Conservation (phyloP, 768 basidiomycete species). For the Termitomyces sp. region DNA sequence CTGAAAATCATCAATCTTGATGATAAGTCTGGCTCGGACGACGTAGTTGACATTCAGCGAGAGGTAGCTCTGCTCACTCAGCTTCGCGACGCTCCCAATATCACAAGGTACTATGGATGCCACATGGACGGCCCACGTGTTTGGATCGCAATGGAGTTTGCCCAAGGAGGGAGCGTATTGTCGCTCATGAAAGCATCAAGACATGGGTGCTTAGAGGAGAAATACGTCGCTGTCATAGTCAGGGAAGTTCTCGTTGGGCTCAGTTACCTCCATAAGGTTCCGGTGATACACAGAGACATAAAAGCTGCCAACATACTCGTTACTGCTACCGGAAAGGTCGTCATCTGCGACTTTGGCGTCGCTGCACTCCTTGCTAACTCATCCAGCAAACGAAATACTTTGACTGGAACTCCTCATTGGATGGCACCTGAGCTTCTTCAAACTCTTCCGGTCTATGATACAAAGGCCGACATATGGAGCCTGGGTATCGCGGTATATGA, state of each 20-base stretch:
- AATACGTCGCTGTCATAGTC: conserved; percentile 80
- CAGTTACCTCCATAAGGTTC: conserved; percentile 86
- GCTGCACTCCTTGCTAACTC: conserved; percentile 84
- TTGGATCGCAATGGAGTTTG: conserved; percentile 99
- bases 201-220: conserved; percentile 78
- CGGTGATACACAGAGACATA: conserved; percentile 95
- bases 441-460: conserved; percentile 84
- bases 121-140: conserved; percentile 92
- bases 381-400: conserved; percentile 89
- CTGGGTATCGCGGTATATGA: conserved; percentile 95
- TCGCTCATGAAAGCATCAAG: conserved; percentile 88
- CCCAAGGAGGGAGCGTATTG: conserved; percentile 90
- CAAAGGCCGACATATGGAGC: conserved; percentile 98
- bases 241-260: conserved; percentile 87
- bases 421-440: conserved; percentile 99
- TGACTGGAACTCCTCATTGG: conserved; percentile 98
- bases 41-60: conserved; percentile 93
- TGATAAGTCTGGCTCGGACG: conserved; percentile 76
- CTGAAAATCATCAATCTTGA: conserved; percentile 99
- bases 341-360: conserved; percentile 98
- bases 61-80: conserved; percentile 92
- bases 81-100: conserved; percentile 83
- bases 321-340: conserved; percentile 81
- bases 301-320: conserved; percentile 97
- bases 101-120: conserved; percentile 96